Evolutionary conservation across 2,329 filamentous ascomycete species (phyloP), one percentile per base, ranked within the genome.

Genomic region (Aotearoamyces nothofagi): DNA sequence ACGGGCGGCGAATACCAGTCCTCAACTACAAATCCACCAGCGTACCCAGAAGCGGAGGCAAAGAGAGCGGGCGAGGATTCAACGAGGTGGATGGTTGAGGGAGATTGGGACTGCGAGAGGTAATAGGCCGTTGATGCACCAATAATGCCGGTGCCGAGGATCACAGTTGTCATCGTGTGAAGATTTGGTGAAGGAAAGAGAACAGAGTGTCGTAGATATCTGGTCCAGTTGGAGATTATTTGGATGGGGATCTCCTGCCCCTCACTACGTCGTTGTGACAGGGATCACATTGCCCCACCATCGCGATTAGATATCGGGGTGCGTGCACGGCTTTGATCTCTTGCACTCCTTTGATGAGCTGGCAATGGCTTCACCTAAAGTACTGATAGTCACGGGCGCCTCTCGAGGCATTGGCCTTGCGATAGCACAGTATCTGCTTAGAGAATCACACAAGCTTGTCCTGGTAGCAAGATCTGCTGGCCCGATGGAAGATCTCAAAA

Each of bases 51-150:
- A 0, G 80, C 78, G 16, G 74, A 80, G 8, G 69, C 63, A 50
- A 86, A 82, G 17, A 86, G 61, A 36, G 69, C 48, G 0, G 59
- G 49, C 4, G 64, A 63, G 5, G 65, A 56, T 41, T 76, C 71
- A 22, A 77, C 37, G 13, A 77, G 51, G 36, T 71, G 65, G 29
- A 76, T 69, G 17, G 57, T 53, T 12, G 54, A 39, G 4, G 58
- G 52, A 25, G 24, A 52, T 46, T 29, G 55, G 37, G 55, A 55
- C 30, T 53, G 50, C 5, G 71, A 68, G 17, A 86, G 64, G 47
- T 79, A 82, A 52, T 76, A 82, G n/a, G 76, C 75, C 8, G 71
- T 77, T 2, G 73, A 71, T 17, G 69, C 55, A 34, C 77, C 76
- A 29, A 82, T 77, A 41, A 82, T 77, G 25, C 77, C 76, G 24